Base-by-base conservation (phyloP, 768 basidiomycete species). In the Rhodotorula taiwanensis region DNA sequence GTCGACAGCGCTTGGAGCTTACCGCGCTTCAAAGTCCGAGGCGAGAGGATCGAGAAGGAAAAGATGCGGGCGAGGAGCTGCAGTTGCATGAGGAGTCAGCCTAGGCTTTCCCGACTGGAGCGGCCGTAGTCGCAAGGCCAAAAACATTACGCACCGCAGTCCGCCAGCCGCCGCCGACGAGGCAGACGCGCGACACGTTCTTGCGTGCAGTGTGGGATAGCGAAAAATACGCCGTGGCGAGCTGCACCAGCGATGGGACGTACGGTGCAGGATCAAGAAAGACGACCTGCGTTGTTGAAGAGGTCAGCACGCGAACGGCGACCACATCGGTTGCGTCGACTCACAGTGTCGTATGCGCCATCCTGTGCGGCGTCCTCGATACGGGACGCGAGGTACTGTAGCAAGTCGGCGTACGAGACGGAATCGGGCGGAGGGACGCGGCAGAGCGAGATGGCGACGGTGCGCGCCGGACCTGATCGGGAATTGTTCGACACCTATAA, bases 121-220 rank as follows among this genome's bases (percentile, higher is more conserved):
- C n/a, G n/a, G n/a, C n/a, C n/a, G n/a, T n/a, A n/a, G n/a, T n/a
- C n/a, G n/a, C n/a, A n/a, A n/a, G n/a, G n/a, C n/a, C n/a, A n/a
- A n/a, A n/a, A n/a, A n/a, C n/a, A n/a, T n/a, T 5, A 33, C 57
- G n/a, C 20, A 62, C 66, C 3, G 57, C 10, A 8, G 56, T 55
- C 66, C 66, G 59, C 66, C 66, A 67, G 0, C 66, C 60, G 2
- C 60, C 60, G 20, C 66, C 66, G 9, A 67, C 66, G n/a, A 67
- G 36, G 41, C 23, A 67, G 0, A 62, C 7, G 4, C 41, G 58
- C n/a, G 25, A 42, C 1, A 67, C 34, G 42, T 59, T 58, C 44
- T 67, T 67, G 28, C 66, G 56, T 0, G 48, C 30, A 5, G 20
- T 39, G 11, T 58, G 50, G 1, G 61, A 42, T 5, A 62, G 44